Evolutionary conservation across 225 moss, liverwort and hornwort genomes (phyloP).

Genomic region (Rhytidiadelphus loreus): DNA sequence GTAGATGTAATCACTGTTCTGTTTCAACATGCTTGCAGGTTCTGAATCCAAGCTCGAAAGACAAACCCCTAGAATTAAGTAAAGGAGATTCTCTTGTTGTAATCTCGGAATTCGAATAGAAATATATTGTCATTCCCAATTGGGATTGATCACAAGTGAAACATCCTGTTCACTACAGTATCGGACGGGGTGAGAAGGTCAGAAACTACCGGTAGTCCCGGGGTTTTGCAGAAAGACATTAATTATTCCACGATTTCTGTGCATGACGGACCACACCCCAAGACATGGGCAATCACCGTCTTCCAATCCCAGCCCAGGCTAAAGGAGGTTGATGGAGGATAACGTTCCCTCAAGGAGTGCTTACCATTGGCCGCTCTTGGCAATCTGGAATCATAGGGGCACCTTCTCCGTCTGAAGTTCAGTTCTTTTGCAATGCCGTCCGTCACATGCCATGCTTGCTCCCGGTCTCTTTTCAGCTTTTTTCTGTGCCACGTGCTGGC

Average conservation of each 20-base stretch:
- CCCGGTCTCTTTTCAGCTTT: constrained; percentile 4
- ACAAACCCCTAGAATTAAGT: constrained; percentile 14
- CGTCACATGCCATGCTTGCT: constrained; percentile 15
- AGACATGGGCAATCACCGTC: background rate
- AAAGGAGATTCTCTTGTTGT: constrained; percentile 45
- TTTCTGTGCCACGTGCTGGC: constrained; percentile 12
- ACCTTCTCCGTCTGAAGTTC: background rate
- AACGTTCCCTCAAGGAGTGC: constrained; percentile 1
- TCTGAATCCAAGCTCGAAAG: constrained; percentile 43
- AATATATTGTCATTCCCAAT: background rate
- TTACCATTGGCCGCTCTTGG: constrained; percentile 1
- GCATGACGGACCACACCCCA: background rate
- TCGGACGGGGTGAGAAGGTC: background rate
- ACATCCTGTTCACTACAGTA: background rate
- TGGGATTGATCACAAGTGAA: background rate
- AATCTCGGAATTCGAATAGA: constrained; percentile 47
- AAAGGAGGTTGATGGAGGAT: constrained; percentile 9
- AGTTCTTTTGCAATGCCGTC: background rate
- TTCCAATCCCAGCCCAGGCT: constrained; percentile 3
- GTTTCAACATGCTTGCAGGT: constrained; percentile 19
- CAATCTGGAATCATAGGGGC: background rate
- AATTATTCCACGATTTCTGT: background rate
- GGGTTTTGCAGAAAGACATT: background rate
- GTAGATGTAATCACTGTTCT: background rate
- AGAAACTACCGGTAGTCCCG: background rate